These are phyloP conservation scores for Epichloe glyceriae DNA, from an alignment of 2,329 filamentous ascomycete genomes.

Conservation along the genomic window DNA sequence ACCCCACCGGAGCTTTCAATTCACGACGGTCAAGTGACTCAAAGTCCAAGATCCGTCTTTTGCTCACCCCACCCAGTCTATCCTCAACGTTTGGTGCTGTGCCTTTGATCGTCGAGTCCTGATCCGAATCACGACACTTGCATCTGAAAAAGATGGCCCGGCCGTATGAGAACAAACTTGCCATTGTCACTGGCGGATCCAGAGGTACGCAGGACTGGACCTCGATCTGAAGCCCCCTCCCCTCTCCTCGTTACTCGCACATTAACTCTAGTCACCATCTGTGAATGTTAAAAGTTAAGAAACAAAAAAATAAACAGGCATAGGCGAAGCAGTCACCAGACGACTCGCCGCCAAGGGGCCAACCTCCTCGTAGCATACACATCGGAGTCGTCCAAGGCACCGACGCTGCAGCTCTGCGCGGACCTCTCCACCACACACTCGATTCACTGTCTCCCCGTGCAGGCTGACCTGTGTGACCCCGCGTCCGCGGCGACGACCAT, in stretches of 20 bases:
- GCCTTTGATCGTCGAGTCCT: no score
- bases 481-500: slow-evolving; percentile 15
- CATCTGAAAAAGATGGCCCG: slow-evolving; percentile 10
- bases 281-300: no score
- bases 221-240: no score
- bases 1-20: no score
- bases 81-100: no score
- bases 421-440: slow-evolving; percentile 33
- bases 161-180: slow-evolving; percentile 20
- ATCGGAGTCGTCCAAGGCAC: slow-evolving; percentile 36
- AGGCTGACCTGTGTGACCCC: slow-evolving; percentile 18
- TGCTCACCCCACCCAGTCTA: no score
- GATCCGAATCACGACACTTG: no score
- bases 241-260: no score
- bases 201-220: slow-evolving; percentile 13
- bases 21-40: no score
- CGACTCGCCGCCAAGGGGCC: slow-evolving; percentile 46
- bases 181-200: slow-evolving; percentile 22
- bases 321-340: slow-evolving; percentile 44
- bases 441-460: slow-evolving; percentile 15
- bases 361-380: slow-evolving; percentile 48
- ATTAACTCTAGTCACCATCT: no score
- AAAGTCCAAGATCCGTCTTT: no score
- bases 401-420: slow-evolving; percentile 32
- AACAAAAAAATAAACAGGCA: slow-evolving; percentile 15